Evolutionary conservation across 1,139 yeast genomes (phyloP), one percentile per base, ranked within the genome.

Genomic region (Candida pseudocylindracea): DNA sequence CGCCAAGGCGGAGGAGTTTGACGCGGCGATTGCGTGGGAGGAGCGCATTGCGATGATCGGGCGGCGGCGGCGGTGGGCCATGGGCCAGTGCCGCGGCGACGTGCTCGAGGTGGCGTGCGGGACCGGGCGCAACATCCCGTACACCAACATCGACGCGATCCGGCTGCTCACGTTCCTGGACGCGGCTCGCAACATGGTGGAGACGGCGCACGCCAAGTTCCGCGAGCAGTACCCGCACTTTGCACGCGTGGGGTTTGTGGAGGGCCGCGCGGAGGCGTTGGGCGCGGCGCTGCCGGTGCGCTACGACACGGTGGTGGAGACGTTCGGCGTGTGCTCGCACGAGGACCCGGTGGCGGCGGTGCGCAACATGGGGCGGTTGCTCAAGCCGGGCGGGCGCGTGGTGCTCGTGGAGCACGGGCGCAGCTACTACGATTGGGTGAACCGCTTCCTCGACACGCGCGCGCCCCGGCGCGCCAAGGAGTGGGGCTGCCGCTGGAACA

Each of bases 401-500:
- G 69, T 88, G 2, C 58, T 88, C 29, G 57, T 88, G 36, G 98
- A 88, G 47, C 98, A 91, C 46, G 98, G 98, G 2, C 62, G 94
- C 44, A 79, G 94, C 36, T 62, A 69, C 1, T 80, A 74, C 57
- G 74, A 70, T 33, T 68, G 75, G 37, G 64, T 88, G 41, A 88
- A 91, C 50, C 66, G 71, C 31, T 72, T 78, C 38, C 60, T 88
- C 51, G 96, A 88, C 50, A 68, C 70, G 40, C 63, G 91, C 41
- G 85, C 94, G 7, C 83, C 71, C 36, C 67, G 70, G 41, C 73
- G 95, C 53, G 69, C 85, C 57, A 67, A 76, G 40, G 72, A 76
- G 10, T 88, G 96, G 96, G 96, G 95, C 3, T 88, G 98, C 53
- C 60, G 96, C 46, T 88, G 96, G 95, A 88, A 88, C 46, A 58